Evolutionary conservation across 2,329 filamentous ascomycete genomes (phyloP), one percentile per base, ranked within the genome.

Genomic region (Blumeria graminis): DNA sequence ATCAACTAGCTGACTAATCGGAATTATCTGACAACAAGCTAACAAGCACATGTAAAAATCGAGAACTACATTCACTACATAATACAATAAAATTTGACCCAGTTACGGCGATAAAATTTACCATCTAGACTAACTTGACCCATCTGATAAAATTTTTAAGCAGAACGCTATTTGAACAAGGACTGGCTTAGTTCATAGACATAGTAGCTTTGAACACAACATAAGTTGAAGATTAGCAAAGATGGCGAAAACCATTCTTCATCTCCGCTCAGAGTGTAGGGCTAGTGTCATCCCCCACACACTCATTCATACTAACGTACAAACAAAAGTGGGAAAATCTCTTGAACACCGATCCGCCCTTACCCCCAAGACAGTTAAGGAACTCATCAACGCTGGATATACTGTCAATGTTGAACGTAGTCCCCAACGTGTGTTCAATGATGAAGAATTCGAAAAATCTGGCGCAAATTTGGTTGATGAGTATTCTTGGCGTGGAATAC

Each of bases 381-480:
- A 73, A 55, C 75, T 86, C 56, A 71, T 85, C 56, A 75, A 84
- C 60, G 81, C 80, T 43, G 82, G 82, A 59, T 86, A 85, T 67
- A 72, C 73, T 28, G 74, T 87, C 62, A 76, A 76, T 54, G 77
- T 86, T 54, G 83, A 87, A 72, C 74, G 76, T 59, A 78, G 76
- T 58, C 75, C 76, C n/a, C 75, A 77, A 65, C 74, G 83, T 57
- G 86, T 86, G 63, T 81, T 76, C 61, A 71, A 76, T 35, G 76
- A 80, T 62, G 68, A 65, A 45, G 80, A 84, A 65, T 83, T 80
- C 62, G 73, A 76, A 68, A 71, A 74, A 58, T 74, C 75, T 35
- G 83, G 83, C 53, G 81, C 80, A 48, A 76, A 71, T 13, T 72
- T 88, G 22, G 78, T 87, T 13, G 74, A 76, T 13, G 75, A 78